Percentiles rank a stretch among this genome's conserved stretches.
phyloP scores from a whole-genome alignment of 2,329 filamentous ascomycete species.

The Phialophora tarda region DNA sequence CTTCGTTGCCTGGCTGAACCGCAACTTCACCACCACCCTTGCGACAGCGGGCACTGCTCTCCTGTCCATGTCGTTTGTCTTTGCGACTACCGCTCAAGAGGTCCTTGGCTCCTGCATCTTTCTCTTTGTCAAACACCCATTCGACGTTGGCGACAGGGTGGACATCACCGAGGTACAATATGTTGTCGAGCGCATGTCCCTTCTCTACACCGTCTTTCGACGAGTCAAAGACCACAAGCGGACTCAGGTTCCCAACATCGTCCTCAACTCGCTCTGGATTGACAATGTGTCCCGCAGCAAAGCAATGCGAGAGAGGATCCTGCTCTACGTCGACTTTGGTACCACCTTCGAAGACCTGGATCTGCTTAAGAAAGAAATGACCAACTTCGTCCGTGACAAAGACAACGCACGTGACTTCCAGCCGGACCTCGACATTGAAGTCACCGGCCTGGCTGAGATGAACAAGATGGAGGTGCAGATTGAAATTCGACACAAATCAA shows the following conservation, averaged over 20 bases:
- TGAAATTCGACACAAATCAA: slow-evolving; percentile 88
- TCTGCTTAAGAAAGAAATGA: slow-evolving; percentile 80
- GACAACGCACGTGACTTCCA: slow-evolving; percentile 93
- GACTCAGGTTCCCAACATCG: slow-evolving; percentile 84
- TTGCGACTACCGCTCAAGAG: slow-evolving; percentile 88
- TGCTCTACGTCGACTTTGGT: slow-evolving; percentile 80
- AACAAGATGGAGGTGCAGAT: slow-evolving; percentile 85
- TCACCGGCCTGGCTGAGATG: slow-evolving; percentile 79
- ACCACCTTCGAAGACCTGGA: slow-evolving; percentile 91
- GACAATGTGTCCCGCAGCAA: slow-evolving; percentile 92
- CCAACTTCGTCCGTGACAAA: slow-evolving; percentile 78
- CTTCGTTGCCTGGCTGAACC: slow-evolving; percentile 89
- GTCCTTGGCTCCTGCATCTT: slow-evolving; percentile 99
- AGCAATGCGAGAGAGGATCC: slow-evolving; percentile 85
- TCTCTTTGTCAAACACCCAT: slow-evolving; percentile 97
- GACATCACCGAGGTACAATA: slow-evolving; percentile 74
- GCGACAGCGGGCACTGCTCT: slow-evolving; percentile 90
- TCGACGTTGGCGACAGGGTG: slow-evolving; percentile 92
- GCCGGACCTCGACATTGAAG: slow-evolving; percentile 77
- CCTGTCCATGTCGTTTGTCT: slow-evolving; percentile 95
- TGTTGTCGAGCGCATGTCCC: slow-evolving; percentile 89
- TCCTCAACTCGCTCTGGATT: slow-evolving; percentile 90
- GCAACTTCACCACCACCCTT: slow-evolving; percentile 80
- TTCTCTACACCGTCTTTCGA: slow-evolving; percentile 91
- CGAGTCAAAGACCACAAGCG: slow-evolving; percentile 81